Percentiles rank a stretch among this genome's conserved stretches.
These are phyloP conservation scores for Oemleria cerasiformis DNA, from an alignment of 306 rosid species.

Conservation along the genomic window DNA sequence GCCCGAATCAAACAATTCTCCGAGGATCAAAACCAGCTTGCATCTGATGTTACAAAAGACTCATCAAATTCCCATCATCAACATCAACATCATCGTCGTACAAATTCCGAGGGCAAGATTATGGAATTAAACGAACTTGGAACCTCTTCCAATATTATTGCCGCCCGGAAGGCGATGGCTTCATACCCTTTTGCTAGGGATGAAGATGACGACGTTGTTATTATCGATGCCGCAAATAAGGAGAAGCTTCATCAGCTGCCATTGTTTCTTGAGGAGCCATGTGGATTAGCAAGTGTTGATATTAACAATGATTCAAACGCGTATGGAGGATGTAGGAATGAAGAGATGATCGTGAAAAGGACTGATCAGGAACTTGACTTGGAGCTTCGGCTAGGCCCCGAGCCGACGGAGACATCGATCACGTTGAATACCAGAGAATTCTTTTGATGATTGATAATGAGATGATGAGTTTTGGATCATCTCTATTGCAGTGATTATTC, in stretches of 20 bases:
- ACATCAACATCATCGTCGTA: background rate
- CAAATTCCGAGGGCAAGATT: background rate
- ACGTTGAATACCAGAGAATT: slow-evolving; percentile 40
- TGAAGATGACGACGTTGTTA: background rate
- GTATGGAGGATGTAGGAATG: slow-evolving; percentile 2
- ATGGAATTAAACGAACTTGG: slow-evolving; percentile 12
- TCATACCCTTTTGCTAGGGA: background rate
- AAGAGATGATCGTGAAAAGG: slow-evolving; percentile 26
- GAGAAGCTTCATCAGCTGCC: slow-evolving; percentile 31
- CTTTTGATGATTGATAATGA: slow-evolving; percentile 29
- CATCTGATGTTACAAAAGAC: slow-evolving; percentile 26
- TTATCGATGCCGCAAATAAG: background rate
- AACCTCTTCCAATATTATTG: background rate
- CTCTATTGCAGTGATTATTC: background rate
- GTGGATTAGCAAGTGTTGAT: background rate
- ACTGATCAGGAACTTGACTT: slow-evolving; percentile 42
- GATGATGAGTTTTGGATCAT: too few species aligned
- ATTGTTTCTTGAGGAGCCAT: slow-evolving; percentile 21
- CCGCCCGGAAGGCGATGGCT: background rate
- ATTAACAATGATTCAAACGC: background rate
- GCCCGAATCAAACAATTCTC: slow-evolving; percentile 57
- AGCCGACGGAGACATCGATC: slow-evolving; percentile 28
- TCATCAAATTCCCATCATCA: slow-evolving; percentile 5
- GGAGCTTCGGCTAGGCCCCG: slow-evolving; percentile 55
- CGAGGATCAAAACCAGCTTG: slow-evolving; percentile 36